Evolutionary conservation across 106 monocot genomes (phyloP).

Genomic region (Cymbidium sinense): DNA sequence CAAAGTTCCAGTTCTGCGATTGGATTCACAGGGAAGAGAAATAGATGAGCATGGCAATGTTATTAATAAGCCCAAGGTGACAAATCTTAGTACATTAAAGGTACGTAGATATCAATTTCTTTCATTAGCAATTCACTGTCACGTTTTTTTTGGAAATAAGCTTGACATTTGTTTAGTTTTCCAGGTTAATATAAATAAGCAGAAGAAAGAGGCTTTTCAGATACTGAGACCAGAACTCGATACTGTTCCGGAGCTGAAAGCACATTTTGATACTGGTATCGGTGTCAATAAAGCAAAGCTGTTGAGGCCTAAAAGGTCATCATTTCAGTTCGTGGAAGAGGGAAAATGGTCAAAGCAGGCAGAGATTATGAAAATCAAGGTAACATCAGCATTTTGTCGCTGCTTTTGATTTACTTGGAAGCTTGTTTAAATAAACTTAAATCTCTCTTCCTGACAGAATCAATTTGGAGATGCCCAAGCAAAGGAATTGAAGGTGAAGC

Average conservation of each 20-base stretch:
- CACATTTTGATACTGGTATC: constrained; percentile 78
- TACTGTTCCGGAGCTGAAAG: constrained; percentile 32
- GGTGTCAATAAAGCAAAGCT: constrained; percentile 84
- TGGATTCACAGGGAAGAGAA: constrained; percentile 94
- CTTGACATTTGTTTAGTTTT: constrained; percentile 3
- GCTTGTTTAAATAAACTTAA: neutral
- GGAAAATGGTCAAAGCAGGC: constrained; percentile 86
- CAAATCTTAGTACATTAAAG: constrained; percentile 92
- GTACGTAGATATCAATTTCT: constrained; percentile 13
- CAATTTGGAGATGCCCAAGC: constrained; percentile 99
- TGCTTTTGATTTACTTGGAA: neutral
- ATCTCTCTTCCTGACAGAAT: constrained; percentile 32
- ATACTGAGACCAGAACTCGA: constrained; percentile 89
- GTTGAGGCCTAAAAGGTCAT: constrained; percentile 73
- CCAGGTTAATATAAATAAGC: constrained; percentile 97
- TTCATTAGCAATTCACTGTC: neutral
- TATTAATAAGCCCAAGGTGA: constrained; percentile 50
- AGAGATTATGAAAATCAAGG: constrained; percentile 75
- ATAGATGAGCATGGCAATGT: constrained; percentile 95
- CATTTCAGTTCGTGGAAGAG: constrained; percentile 98
- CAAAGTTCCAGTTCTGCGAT: constrained; percentile 81
- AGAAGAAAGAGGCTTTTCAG: constrained; percentile 98
- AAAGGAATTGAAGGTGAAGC: constrained; percentile 84
- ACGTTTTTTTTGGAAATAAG: neutral
- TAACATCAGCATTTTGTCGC: constrained; percentile 7